A percentile compares a stretch with the other conserved stretches of the same genome.
phyloP scores from a whole-genome alignment of 2,329 filamentous ascomycete genomes.

The Fusarium bactridioides region DNA sequence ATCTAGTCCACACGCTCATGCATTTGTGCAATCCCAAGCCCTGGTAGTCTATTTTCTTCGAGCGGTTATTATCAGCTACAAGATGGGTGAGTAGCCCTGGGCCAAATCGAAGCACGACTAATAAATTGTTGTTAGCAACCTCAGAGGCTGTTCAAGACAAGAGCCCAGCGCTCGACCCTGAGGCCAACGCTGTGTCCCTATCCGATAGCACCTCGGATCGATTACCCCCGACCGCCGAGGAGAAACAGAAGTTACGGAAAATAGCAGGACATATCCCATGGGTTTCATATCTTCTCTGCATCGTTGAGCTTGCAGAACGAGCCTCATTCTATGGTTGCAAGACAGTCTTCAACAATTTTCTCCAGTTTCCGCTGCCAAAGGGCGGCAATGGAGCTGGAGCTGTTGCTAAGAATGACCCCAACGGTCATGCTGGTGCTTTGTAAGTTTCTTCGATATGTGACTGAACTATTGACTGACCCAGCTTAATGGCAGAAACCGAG shows the following conservation, averaged over 20 bases:
- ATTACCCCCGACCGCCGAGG: background rate
- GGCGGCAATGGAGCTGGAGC: background rate
- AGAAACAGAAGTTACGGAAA: background rate
- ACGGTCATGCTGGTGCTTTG: background rate
- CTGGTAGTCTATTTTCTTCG: background rate
- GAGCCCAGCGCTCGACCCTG: background rate
- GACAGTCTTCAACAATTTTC: conserved; percentile 64
- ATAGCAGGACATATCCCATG: conserved; percentile 57
- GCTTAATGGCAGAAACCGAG: background rate
- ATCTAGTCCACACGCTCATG: too few relatives aligned
- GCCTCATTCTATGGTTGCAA: conserved; percentile 67
- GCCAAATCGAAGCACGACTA: background rate
- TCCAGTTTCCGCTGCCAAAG: conserved; percentile 61
- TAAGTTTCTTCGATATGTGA: background rate
- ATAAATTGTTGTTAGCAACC: background rate
- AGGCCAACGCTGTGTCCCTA: background rate
- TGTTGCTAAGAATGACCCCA: background rate
- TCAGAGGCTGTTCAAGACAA: background rate
- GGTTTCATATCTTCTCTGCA: conserved; percentile 64
- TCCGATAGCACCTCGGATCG: background rate
- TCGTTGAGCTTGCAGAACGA: conserved; percentile 68
- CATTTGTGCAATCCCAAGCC: background rate
- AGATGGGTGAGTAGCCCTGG: background rate
- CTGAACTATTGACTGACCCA: background rate
- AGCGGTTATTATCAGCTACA: background rate